Base-by-base conservation (phyloP, 768 basidiomycete genomes). In the Mycena kentingensis region DNA sequence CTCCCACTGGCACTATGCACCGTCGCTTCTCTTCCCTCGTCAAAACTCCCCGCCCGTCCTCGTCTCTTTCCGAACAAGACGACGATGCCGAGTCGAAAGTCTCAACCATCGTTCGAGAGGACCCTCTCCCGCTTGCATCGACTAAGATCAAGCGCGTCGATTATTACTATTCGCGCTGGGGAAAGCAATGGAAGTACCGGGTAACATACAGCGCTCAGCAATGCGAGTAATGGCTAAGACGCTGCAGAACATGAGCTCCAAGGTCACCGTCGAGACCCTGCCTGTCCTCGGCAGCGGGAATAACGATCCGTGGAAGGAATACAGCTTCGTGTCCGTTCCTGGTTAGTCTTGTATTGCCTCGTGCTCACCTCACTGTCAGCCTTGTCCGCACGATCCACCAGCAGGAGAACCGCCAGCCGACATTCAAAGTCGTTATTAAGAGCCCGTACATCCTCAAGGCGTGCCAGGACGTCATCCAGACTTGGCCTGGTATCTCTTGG, bases 401-500 rank as follows among this genome's bases (percentile, higher is more conserved):
- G 35, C 55, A 67, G 16, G 75, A 77, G 19, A 64, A 67, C 19
- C 46, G 58, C 7, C 73, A 78, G 16, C 73, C 78, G 0, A 76
- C 70, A 3, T 81, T 80, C 70, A 77, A 76, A 63, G 63, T 84
- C 26, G 71, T 83, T 41, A 65, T 86, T 65, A 83, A 84, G 70
- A 84, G 82, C 59, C 73, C 71, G 24, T 80, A 80, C 57, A 74
- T 86, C 50, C 65, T 80, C 21, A 77, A 80, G 57, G 79, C 79
- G 2, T 82, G 81, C 58, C 77, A 80, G 55, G 79, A 81, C 34
- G 78, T 85, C 18, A 78, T 86, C 52, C 71, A 77, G 48, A 70
- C 75, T 4, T 81, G 80, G 75, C 80, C 79, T 24, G 83, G 83
- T 15, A 69, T 84, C 22, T 84, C 83, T 7, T 86, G 84, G 83